Evolutionary conservation across 305 asterid genomes (phyloP).

Genomic region (Lippia alba): DNA sequence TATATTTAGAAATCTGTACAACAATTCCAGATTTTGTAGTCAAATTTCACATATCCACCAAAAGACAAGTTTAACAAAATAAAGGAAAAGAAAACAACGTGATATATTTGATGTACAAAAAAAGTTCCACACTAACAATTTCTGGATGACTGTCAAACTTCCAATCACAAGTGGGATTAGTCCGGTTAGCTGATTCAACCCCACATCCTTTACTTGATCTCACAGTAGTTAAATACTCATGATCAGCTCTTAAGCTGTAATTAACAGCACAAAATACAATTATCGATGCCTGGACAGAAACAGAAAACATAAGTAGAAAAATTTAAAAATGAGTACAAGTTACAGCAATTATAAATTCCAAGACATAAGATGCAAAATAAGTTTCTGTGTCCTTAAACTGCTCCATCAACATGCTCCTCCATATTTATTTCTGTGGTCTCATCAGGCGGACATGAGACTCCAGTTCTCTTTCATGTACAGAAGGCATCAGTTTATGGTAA

Average conservation of each 20-base stretch:
- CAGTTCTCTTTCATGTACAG: slow-evolving; percentile 40
- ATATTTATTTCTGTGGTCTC: slow-evolving; percentile 53
- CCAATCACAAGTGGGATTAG: slow-evolving; percentile 89
- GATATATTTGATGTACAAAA: slow-evolving; percentile 18
- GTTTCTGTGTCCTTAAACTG: slow-evolving; percentile 38
- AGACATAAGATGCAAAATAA: no score
- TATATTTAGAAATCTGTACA: no score
- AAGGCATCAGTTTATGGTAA: slow-evolving; percentile 39
- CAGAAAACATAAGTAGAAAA: no score
- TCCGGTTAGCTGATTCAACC: slow-evolving; percentile 79
- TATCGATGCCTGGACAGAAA: slow-evolving; percentile 43
- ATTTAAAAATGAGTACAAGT: no score
- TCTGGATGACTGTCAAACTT: slow-evolving; percentile 58
- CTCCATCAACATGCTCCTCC: slow-evolving; percentile 56
- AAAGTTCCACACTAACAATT: slow-evolving; percentile 61
- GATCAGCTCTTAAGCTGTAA: slow-evolving; percentile 57
- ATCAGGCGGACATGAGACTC: slow-evolving; percentile 57
- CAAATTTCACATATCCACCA: no score
- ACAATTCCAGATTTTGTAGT: no score
- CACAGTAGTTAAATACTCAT: no score
- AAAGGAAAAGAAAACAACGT: slow-evolving; percentile 22
- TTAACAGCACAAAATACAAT: slow-evolving; percentile 72
- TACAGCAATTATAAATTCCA: no score
- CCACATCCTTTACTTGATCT: slow-evolving; percentile 82
- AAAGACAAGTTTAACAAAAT: neutral